Percentiles rank a stretch among this genome's conserved stretches.
phyloP scores from a whole-genome alignment of 257 asterid genomes.

The Leptodermis oblonga region DNA sequence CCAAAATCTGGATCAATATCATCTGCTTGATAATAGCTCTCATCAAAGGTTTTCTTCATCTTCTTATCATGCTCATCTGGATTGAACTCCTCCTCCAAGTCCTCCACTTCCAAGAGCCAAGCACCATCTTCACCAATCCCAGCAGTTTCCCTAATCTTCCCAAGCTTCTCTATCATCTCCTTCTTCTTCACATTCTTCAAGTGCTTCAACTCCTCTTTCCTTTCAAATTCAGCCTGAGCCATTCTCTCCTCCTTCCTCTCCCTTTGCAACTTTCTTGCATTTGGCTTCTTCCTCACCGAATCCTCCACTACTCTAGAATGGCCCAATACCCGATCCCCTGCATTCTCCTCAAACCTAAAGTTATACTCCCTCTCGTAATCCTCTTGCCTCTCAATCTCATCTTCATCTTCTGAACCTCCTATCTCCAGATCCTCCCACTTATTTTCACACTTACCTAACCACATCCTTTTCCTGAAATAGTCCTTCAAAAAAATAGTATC shows the following conservation, averaged over 20 bases:
- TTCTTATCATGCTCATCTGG: slow-evolving; percentile 68
- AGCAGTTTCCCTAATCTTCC: slow-evolving; percentile 69
- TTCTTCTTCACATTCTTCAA: slow-evolving; percentile 81
- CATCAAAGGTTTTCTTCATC: slow-evolving; percentile 66
- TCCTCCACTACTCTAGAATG: slow-evolving; percentile 72
- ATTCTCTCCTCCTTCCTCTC: slow-evolving; percentile 84
- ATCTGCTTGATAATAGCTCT: slow-evolving; percentile 54
- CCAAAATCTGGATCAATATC: slow-evolving; percentile 64
- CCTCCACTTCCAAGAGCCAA: slow-evolving; percentile 46
- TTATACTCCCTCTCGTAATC: slow-evolving; percentile 70
- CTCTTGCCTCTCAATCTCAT: slow-evolving; percentile 70
- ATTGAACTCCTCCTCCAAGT: slow-evolving; percentile 77
- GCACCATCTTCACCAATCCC: slow-evolving; percentile 53
- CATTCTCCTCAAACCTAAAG: slow-evolving; percentile 78
- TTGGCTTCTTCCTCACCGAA: slow-evolving; percentile 75
- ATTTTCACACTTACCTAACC: slow-evolving; percentile 34
- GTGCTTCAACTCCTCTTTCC: slow-evolving; percentile 73
- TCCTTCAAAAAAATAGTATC: slow-evolving; percentile 50
- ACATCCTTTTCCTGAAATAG: slow-evolving; percentile 55
- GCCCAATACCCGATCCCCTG: slow-evolving; percentile 72
- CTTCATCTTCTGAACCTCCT: slow-evolving; percentile 62
- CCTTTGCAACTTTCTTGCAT: slow-evolving; percentile 65
- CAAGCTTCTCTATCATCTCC: slow-evolving; percentile 74
- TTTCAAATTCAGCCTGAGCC: slow-evolving; percentile 56
- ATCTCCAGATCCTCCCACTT: slow-evolving; percentile 30